Base-by-base conservation (phyloP, 2,329 filamentous ascomycete species). In the Diplodia seriata region DNA sequence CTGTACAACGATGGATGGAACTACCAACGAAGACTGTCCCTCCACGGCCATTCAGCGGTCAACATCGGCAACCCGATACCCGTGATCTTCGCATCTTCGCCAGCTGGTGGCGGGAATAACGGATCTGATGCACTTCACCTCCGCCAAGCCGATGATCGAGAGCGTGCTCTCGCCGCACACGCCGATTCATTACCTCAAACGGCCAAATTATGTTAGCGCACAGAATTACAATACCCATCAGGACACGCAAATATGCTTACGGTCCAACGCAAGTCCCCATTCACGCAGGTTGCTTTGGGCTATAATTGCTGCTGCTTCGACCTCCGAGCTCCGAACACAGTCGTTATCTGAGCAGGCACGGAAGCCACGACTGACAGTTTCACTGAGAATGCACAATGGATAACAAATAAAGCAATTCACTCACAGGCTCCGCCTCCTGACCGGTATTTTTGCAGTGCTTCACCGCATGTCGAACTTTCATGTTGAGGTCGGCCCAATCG, bases 91-190 rank as follows among this genome's bases (percentile, higher is more conserved):
- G 20, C 11, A 38, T 11, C 23, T 43, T 5, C 4, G 23, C 20
- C 38, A n/a, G 12, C 38, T 11, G 20, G 20, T 47, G 29, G 7
- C 23, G 36, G 36, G 56, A 47, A 26, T 33, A 18, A 29, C 38
- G 18, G 38, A 29, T 15, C 4, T n/a, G 18, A 47, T 8, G 43
- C 20, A n/a, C 11, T 9, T n/a, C 43, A 3, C 43, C 7, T 26
- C 56, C 40, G 36, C 20, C 38, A 47, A 29, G 23, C 36, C 56
- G 56, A 43, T 57, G 56, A 59, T 29, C 56, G 23, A 59, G 56
- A 55, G 38, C 23, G 56, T 59, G 56, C 38, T 59, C 23, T n/a
- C 56, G 23, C 23, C 20, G 36, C 36, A 29, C 36, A 47, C 38
- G 43, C 56, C 36, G 56, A n/a, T 57, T 7, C 36, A 18, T 26